Conservation (phyloP, 352 stramenopile species). For the Thalassiosira oceanica region DNA sequence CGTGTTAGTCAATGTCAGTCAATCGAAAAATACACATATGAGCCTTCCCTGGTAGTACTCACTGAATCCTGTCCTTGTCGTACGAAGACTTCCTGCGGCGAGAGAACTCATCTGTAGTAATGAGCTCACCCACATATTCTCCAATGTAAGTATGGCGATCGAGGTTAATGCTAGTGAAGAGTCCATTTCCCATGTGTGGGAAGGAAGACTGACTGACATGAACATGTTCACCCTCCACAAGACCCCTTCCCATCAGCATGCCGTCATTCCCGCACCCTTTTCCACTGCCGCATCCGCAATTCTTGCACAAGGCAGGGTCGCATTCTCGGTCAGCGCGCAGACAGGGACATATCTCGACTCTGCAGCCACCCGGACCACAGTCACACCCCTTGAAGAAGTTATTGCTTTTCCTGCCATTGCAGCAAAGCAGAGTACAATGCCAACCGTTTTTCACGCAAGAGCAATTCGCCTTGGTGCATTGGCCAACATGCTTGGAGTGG, state of each 20-base stretch:
- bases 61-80: constrained; percentile 86
- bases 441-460: constrained; percentile 85
- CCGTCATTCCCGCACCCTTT: constrained; percentile 75
- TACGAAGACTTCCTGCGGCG: constrained; percentile 87
- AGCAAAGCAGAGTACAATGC: constrained; percentile 91
- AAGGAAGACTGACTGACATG: constrained; percentile 85
- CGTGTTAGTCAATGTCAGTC: constrained; percentile 86
- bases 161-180: constrained; percentile 87
- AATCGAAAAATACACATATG: not conserved
- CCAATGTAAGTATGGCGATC: constrained; percentile 91
- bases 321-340: constrained; percentile 89
- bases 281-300: constrained; percentile 58
- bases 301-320: constrained; percentile 88
- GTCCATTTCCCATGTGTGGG: constrained; percentile 85
- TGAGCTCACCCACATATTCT: constrained; percentile 94
- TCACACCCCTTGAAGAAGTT: constrained; percentile 89
- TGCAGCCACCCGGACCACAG: constrained; percentile 85
- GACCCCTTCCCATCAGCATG: no score
- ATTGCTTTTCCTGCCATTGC: constrained; percentile 81
- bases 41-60: constrained; percentile 68
- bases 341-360: constrained; percentile 87
- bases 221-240: constrained; percentile 57
- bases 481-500: constrained; percentile 85
- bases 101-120: constrained; percentile 90
- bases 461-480: constrained; percentile 86